These are phyloP conservation scores for Houttuynia cordata DNA, from an alignment of 164 flowering plant genomes.

Conservation along the genomic window DNA sequence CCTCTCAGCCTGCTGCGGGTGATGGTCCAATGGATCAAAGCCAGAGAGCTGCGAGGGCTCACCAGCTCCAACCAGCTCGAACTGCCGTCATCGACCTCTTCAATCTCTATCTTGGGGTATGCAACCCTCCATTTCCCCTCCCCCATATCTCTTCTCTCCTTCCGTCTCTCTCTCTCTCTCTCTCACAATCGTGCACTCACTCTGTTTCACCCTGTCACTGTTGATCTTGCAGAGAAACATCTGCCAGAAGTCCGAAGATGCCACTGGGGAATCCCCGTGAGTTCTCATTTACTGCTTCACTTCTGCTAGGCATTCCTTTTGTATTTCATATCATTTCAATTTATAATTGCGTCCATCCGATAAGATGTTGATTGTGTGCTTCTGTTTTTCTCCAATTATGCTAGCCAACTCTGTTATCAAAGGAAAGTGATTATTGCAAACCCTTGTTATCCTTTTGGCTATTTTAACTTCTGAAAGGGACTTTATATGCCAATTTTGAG, in stretches of 20 bases:
- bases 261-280: slow-evolving; percentile 66
- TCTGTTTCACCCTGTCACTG: neutral
- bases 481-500: too few species aligned
- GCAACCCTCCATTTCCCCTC: neutral
- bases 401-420: neutral
- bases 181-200: neutral
- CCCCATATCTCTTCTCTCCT: neutral
- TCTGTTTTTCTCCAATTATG: neutral
- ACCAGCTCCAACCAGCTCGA: slow-evolving; percentile 65
- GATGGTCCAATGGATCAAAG: slow-evolving; percentile 16
- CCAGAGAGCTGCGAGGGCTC: slow-evolving; percentile 34
- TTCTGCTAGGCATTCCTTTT: neutral
- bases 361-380: neutral
- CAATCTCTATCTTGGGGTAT: slow-evolving; percentile 77
- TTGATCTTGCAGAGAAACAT: slow-evolving; percentile 38
- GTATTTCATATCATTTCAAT: neutral
- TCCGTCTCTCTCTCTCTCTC: neutral
- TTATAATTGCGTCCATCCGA: too few species aligned
- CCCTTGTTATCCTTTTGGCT: neutral
- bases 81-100: slow-evolving; percentile 65
- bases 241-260: slow-evolving; percentile 53
- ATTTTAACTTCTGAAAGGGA: too few species aligned
- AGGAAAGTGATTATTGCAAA: neutral
- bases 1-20: too few species aligned
- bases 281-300: slow-evolving; percentile 6